A percentile compares a stretch with the other conserved stretches of the same genome.
Evolutionary conservation across 106 monocot genomes (phyloP).

Genomic region (Allium fistulosum): DNA sequence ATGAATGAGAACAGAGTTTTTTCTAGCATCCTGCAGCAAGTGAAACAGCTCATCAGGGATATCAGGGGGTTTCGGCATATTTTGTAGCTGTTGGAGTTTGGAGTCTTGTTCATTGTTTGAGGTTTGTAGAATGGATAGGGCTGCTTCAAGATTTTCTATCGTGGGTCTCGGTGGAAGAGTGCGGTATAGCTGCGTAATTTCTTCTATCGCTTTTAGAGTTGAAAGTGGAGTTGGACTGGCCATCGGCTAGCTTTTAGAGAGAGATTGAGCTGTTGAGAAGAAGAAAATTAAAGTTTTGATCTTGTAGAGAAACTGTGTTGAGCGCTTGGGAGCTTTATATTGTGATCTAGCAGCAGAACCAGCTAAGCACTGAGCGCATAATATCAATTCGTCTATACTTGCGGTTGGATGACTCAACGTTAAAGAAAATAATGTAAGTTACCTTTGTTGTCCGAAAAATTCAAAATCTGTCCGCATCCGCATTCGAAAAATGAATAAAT

Average conservation of each 20-base stretch:
- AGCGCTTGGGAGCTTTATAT: no score
- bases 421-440: no score
- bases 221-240: conserved; percentile 9
- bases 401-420: no score
- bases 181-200: conserved; percentile 64
- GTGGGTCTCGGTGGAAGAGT: conserved; percentile 63
- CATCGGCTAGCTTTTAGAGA: background rate
- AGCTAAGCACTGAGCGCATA: no score
- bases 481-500: no score
- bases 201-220: conserved; percentile 40
- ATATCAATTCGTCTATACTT: no score
- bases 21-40: conserved; percentile 57
- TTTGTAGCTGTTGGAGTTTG: conserved; percentile 30
- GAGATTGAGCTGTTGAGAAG: background rate
- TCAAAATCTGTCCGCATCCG: no score
- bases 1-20: conserved; percentile 36
- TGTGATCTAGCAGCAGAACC: no score
- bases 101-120: conserved; percentile 47
- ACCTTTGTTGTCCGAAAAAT: no score
- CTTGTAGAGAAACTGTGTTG: no score
- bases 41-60: conserved; percentile 68
- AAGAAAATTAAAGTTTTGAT: background rate
- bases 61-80: conserved; percentile 26
- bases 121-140: conserved; percentile 43
- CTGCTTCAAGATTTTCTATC: conserved; percentile 73